Percentiles rank a stretch among this genome's conserved stretches.
phyloP scores from a whole-genome alignment of 371 early-diverging fungal genomes.

The Dichotomocladium elegans region DNA sequence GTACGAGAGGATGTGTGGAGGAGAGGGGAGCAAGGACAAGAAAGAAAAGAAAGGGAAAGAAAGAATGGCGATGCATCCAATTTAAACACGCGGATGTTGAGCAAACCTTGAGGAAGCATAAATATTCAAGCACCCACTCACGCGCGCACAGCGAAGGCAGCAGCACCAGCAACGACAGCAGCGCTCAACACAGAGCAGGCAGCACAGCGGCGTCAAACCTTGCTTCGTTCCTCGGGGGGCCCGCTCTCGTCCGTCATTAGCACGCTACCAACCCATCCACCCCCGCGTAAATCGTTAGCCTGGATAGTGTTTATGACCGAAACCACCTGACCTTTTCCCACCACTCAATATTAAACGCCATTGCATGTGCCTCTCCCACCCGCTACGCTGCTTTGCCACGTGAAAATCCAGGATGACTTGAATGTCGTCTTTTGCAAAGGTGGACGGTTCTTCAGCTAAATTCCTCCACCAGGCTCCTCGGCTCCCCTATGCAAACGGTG shows the following conservation, averaged over 20 bases:
- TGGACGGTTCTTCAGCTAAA: too few relatives aligned
- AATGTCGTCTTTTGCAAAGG: too few relatives aligned
- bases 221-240: neutral
- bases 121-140: neutral
- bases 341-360: slow-evolving; percentile 3
- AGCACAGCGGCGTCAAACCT: neutral
- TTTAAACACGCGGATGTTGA: slow-evolving; percentile 1
- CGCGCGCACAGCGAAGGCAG: too few relatives aligned
- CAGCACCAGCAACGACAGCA: too few relatives aligned
- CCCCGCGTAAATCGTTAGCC: slow-evolving; percentile 8
- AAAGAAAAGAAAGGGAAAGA: slow-evolving; percentile 1
- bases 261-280: neutral
- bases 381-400: neutral
- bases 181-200: too few relatives aligned
- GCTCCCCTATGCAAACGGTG: too few relatives aligned
- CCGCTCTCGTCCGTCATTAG: neutral
- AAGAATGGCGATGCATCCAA: slow-evolving; percentile 1
- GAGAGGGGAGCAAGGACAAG: slow-evolving; percentile 4
- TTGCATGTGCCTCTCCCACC: slow-evolving; percentile 14
- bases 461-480: too few relatives aligned
- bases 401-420: too few relatives aligned
- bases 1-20: slow-evolving; percentile 5
- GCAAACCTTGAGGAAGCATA: neutral
- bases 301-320: neutral
- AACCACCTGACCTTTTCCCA: slow-evolving; percentile 14